These are phyloP conservation scores for Primulina tabacum DNA, from an alignment of 257 asterid species.

Conservation along the genomic window DNA sequence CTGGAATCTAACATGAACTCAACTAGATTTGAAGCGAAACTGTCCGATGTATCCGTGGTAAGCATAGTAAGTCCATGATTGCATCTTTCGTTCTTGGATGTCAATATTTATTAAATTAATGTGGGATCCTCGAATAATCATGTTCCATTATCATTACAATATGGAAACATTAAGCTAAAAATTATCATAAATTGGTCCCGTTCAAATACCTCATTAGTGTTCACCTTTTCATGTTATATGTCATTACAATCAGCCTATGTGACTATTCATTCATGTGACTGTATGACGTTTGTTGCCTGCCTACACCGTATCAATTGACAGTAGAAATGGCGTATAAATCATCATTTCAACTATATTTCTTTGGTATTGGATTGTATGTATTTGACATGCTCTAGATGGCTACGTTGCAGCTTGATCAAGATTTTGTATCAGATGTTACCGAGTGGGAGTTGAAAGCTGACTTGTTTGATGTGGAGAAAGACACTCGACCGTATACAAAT, in stretches of 20 bases:
- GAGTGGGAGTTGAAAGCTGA: conserved; percentile 52
- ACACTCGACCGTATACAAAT: conserved; percentile 36
- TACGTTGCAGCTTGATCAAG: conserved; percentile 57
- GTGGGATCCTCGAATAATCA: neutral
- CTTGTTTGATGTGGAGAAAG: conserved; percentile 32
- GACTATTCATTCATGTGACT: neutral
- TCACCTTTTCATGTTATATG: neutral
- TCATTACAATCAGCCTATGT: neutral
- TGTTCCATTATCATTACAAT: neutral
- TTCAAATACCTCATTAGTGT: neutral
- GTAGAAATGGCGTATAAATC: neutral
- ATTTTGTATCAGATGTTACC: conserved; percentile 38
- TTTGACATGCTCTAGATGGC: neutral
- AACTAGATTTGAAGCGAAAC: conserved; percentile 43
- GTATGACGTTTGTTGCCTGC: too few relatives aligned
- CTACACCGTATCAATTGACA: neutral
- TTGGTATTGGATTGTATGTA: neutral
- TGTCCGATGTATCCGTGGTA: conserved; percentile 55
- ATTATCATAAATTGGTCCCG: neutral
- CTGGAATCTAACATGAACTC: conserved; percentile 65
- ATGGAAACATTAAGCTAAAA: neutral
- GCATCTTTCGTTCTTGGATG: neutral
- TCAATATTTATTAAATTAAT: too few relatives aligned
- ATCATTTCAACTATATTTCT: neutral
- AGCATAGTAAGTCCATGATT: conserved; percentile 12